Evolutionary conservation across 495 filamentous ascomycete species (phyloP), one percentile per base, ranked within the genome.

Genomic region (Xylaria flabelliformis): DNA sequence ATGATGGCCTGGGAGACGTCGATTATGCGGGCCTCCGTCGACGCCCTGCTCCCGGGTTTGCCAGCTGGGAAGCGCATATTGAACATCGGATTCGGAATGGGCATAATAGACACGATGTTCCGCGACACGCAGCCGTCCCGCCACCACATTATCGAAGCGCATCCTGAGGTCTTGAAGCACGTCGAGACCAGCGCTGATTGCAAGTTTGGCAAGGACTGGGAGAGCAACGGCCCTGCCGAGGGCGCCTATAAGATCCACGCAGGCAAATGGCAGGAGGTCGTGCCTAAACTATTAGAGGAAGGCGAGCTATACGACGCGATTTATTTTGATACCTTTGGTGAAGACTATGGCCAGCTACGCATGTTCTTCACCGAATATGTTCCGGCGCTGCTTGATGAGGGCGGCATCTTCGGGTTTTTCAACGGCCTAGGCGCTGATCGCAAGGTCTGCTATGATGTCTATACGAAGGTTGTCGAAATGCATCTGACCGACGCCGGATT

Each of bases 241-340:
- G 85, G 85, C 12, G 82, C 80, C 1, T 86, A 78, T 79, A 83
- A 82, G 44, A 75, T 88, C 24, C 80, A 84, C 72, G 75, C 71
- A 0, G 94, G 94, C 9, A 86, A 85, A 71, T 98, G 94, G 94
- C 94, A 97, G 81, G 91, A 97, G 73, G 84, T 97, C 0, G 80
- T 97, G 9, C 92, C 91, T 0, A 80, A 82, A 39, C 85, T 99
- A 9, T 81, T 96, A 0, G 86, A 88, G n/a, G 81, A 90, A 59
- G 90, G 91, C 8, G 85, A 90, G 56, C 82, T 89, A 32, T 97
- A 95, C 78, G 94, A 99, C 80, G 94, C 92, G 44, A 95, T 99
- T 68, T 99, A 98, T 83, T 98, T 97, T 76, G 97, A 98, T 78
- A 99, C 96, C 0, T 99, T 98, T 75, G 96, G 95, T 9, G 97